Percentiles rank a stretch among this genome's conserved stretches.
Conservation (phyloP, 805 yeast species). For the Nakazawaea wyomingensis region DNA sequence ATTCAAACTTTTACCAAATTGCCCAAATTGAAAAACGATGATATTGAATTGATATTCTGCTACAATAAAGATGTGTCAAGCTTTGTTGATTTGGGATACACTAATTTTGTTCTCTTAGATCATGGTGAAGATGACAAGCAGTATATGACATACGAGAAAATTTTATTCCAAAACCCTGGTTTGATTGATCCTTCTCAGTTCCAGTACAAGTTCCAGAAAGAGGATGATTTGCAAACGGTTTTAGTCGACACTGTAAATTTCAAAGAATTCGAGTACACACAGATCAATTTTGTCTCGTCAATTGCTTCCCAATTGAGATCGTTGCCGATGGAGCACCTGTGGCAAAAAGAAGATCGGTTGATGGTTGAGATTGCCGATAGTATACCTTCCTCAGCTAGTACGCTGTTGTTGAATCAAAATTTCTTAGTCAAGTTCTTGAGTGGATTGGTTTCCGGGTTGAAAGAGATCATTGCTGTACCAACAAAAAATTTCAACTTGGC, state of each 20-base stretch:
- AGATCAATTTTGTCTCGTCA: constrained; percentile 30
- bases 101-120: constrained; percentile 26
- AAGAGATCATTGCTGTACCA: constrained; percentile 19
- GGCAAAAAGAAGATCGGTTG: constrained; percentile 23
- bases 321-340: constrained; percentile 21
- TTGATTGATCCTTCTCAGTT: not conserved
- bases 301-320: constrained; percentile 30
- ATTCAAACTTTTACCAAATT: constrained; percentile 10
- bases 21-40: constrained; percentile 3
- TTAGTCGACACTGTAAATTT: constrained; percentile 21
- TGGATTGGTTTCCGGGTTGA: constrained; percentile 31
- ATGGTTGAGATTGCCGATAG: constrained; percentile 14
- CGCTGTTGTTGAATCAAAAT: constrained; percentile 18
- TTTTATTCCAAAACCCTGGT: not conserved
- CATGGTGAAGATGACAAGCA: too few species aligned
- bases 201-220: constrained; percentile 17
- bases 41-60: constrained; percentile 27
- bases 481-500: constrained; percentile 17
- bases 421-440: constrained; percentile 33
- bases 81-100: constrained; percentile 14
- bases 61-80: constrained; percentile 13
- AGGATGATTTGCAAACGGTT: constrained; percentile 21
- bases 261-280: constrained; percentile 23
- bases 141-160: too few species aligned
- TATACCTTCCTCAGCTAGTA: not conserved